phyloP scores from a whole-genome alignment of 331 rosid species.

The Phaseolus coccineus region DNA sequence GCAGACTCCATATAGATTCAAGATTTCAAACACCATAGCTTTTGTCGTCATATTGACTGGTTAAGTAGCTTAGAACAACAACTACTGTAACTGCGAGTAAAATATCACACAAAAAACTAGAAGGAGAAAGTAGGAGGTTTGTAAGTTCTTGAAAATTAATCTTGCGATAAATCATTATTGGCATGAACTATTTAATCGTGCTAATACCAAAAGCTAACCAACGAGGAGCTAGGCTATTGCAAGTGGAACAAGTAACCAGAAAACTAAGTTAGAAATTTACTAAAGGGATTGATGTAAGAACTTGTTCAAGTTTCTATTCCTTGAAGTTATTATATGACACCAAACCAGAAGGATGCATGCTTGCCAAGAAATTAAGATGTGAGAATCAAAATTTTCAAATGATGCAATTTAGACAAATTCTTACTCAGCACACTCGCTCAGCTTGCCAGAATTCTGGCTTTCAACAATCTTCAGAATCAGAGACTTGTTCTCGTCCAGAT shows the following conservation, averaged over 20 bases:
- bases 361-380: constrained; percentile 10
- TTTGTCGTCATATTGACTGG: not conserved
- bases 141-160: not conserved
- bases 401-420: constrained; percentile 40
- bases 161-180: not conserved
- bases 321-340: not conserved
- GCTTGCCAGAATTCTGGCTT: constrained; percentile 88
- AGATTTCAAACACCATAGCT: not conserved
- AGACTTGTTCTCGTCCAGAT: constrained; percentile 94
- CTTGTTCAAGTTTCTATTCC: not conserved
- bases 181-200: not conserved
- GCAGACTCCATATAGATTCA: constrained; percentile 9
- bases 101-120: not conserved
- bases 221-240: not conserved
- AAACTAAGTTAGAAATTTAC: not conserved
- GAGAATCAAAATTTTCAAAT: not conserved
- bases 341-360: not conserved
- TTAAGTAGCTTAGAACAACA: not conserved
- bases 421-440: constrained; percentile 95
- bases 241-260: constrained; percentile 11
- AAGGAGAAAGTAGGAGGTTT: not conserved
- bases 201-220: not conserved
- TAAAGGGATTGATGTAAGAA: not conserved
- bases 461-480: constrained; percentile 94
- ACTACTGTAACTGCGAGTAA: not conserved